Evolutionary conservation across 257 asterid genomes (phyloP).

Genomic region (Ocimum tenuiflorum): DNA sequence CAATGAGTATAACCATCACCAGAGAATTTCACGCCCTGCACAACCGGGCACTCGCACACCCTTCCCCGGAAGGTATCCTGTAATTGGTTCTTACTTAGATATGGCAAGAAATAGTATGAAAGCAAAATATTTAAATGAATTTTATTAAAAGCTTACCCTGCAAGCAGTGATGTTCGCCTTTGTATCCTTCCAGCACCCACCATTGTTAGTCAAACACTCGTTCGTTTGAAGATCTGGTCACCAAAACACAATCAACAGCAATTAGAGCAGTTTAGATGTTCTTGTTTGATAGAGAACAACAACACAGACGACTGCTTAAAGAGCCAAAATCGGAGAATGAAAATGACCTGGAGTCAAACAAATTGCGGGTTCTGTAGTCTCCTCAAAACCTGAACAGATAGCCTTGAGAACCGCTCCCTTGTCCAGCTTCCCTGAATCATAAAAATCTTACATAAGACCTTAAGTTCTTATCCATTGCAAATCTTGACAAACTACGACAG

Average conservation of each 20-base stretch:
- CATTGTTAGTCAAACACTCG: constrained; percentile 78
- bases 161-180: constrained; percentile 75
- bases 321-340: not conserved
- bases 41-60: constrained; percentile 79
- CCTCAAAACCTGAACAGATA: constrained; percentile 45
- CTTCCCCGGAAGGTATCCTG: constrained; percentile 92
- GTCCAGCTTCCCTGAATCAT: constrained; percentile 43
- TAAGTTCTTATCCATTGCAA: not conserved
- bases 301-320: not conserved
- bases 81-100: constrained; percentile 14
- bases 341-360: constrained; percentile 32
- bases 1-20: constrained; percentile 90
- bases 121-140: not conserved
- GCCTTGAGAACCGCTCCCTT: constrained; percentile 52
- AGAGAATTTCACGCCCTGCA: constrained; percentile 64
- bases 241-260: constrained; percentile 5
- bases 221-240: constrained; percentile 74
- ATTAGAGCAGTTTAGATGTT: not conserved
- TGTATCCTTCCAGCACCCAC: constrained; percentile 97
- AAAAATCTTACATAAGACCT: not conserved
- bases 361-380: constrained; percentile 41
- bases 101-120: not conserved
- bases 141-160: constrained; percentile 46
- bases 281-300: not conserved
- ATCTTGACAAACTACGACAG: not conserved